Evolutionary conservation across 1,284 basidiomycete species (phyloP).

Genomic region (Leccinum cinnamomeum): DNA sequence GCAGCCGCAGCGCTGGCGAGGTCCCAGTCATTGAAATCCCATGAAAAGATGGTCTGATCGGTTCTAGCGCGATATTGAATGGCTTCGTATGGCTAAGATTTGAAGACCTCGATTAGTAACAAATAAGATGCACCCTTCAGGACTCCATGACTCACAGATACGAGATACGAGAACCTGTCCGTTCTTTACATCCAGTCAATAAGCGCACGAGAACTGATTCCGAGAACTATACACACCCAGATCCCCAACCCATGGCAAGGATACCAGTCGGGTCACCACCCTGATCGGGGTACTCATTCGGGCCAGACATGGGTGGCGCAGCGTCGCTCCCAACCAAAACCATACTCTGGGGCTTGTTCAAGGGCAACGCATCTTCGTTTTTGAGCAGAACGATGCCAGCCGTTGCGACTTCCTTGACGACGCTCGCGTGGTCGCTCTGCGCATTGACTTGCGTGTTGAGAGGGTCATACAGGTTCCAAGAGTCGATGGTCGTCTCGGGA

Average conservation of each 20-base stretch:
- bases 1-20: conserved; percentile 28
- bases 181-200: conserved; percentile 30
- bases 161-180: conserved; percentile 38
- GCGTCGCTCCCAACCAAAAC: conserved; percentile 52
- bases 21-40: conserved; percentile 39
- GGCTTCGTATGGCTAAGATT: conserved; percentile 40
- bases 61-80: conserved; percentile 34
- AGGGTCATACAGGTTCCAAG: conserved; percentile 48
- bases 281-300: conserved; percentile 56
- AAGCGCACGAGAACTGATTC: neutral
- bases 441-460: conserved; percentile 61
- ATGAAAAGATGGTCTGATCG: conserved; percentile 38
- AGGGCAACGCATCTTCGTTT: conserved; percentile 61
- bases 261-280: conserved; percentile 51
- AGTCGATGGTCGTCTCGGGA: conserved; percentile 53
- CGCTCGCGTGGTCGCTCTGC: conserved; percentile 51
- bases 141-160: conserved; percentile 33
- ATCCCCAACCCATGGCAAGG: conserved; percentile 66
- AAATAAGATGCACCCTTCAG: neutral
- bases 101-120: neutral
- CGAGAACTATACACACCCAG: conserved; percentile 38
- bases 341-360: conserved; percentile 41
- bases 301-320: conserved; percentile 51
- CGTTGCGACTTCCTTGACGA: conserved; percentile 66
- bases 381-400: conserved; percentile 78